Percentiles rank a stretch among this genome's conserved stretches.
Conservation (phyloP, 2,329 filamentous ascomycete genomes). For the Aspergillus fijiensis region DNA sequence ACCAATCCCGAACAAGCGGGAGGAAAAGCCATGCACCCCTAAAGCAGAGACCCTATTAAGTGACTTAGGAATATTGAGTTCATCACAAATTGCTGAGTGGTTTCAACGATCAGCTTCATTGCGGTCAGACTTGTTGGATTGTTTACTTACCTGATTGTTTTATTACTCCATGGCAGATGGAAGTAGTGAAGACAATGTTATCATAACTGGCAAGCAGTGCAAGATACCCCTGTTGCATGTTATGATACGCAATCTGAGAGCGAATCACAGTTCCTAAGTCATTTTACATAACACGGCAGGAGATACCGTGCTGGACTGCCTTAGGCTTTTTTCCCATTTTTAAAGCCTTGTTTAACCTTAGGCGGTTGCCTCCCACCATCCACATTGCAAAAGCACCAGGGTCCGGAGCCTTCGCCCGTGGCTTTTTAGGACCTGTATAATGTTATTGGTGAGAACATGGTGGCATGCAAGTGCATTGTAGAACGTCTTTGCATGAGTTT, state of each 20-base stretch:
- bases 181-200: not conserved
- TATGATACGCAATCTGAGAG: constrained; percentile 9
- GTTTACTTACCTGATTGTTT: not conserved
- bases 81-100: constrained; percentile 5
- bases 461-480: too few relatives aligned
- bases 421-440: constrained; percentile 34
- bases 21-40: constrained; percentile 48
- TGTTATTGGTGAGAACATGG: not conserved
- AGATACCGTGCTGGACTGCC: constrained; percentile 23
- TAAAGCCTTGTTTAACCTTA: constrained; percentile 38
- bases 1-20: constrained; percentile 41
- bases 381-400: constrained; percentile 44
- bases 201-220: not conserved
- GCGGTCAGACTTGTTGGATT: not conserved
- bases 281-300: constrained; percentile 34
- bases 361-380: constrained; percentile 43
- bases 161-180: not conserved
- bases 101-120: not conserved
- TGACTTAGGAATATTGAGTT: constrained; percentile 15
- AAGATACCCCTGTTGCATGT: not conserved
- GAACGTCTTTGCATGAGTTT: not conserved
- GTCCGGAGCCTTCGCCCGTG: constrained; percentile 24
- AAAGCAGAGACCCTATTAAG: constrained; percentile 32
- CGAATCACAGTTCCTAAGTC: constrained; percentile 4
- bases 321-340: constrained; percentile 51